These are phyloP conservation scores for Panicum miliaceum DNA, from an alignment of 176 grass and related monocot species.

Conservation along the genomic window DNA sequence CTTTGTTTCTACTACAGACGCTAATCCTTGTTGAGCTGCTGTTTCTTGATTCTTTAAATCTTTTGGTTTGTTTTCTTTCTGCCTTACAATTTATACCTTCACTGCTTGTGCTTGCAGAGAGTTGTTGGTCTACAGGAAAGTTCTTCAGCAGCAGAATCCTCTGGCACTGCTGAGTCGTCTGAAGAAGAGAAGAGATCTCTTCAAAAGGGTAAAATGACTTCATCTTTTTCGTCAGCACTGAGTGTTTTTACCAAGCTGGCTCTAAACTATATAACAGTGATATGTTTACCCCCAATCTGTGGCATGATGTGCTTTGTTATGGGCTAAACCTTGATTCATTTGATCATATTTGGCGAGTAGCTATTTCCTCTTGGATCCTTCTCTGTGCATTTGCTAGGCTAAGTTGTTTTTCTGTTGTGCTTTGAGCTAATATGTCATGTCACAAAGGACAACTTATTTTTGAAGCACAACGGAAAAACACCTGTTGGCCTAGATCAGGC, in stretches of 20 bases:
- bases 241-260: slow-evolving; percentile 15
- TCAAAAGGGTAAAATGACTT: slow-evolving; percentile 60
- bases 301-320: background rate
- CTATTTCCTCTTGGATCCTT: slow-evolving; percentile 10
- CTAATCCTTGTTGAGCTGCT: background rate
- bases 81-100: slow-evolving; percentile 27
- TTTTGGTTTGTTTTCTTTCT: slow-evolving; percentile 38
- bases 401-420: slow-evolving; percentile 22
- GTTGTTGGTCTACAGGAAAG: slow-evolving; percentile 50
- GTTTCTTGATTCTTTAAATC: background rate
- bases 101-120: slow-evolving; percentile 54
- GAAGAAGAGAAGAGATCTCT: slow-evolving; percentile 65
- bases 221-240: background rate
- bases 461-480: background rate
- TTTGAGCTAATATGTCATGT: background rate
- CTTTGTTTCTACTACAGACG: slow-evolving; percentile 20
- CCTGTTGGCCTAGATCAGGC: background rate
- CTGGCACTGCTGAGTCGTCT: slow-evolving; percentile 41
- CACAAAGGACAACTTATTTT: background rate
- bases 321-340: slow-evolving; percentile 12
- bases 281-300: background rate
- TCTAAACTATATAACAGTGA: slow-evolving; percentile 13
- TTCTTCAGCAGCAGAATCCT: slow-evolving; percentile 45
- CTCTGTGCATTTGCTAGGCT: slow-evolving; percentile 14
- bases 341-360: slow-evolving; percentile 9